A percentile compares a stretch with the other conserved stretches of the same genome.
These are phyloP conservation scores for Loxodes magnus DNA, from an alignment of 73 alveolate species.

Conservation along the genomic window DNA sequence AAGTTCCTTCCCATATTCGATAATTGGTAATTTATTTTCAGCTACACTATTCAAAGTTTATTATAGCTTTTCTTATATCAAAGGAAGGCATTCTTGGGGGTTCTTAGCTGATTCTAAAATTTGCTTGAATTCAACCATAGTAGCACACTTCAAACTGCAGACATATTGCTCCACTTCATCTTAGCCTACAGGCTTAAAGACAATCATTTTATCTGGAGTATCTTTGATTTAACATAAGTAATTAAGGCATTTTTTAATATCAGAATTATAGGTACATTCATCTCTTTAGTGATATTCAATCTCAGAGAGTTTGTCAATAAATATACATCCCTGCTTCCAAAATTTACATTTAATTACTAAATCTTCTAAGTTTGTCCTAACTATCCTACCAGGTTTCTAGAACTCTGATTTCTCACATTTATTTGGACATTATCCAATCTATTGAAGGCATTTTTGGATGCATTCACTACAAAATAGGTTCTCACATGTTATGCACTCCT, in stretches of 20 bases:
- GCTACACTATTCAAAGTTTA: neutral
- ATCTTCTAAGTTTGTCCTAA: constrained; percentile 9
- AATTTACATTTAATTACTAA: neutral
- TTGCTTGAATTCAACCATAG: constrained; percentile 4
- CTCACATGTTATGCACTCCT: constrained; percentile 11
- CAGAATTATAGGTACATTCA: constrained; percentile 13
- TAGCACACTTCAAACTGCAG: constrained; percentile 11
- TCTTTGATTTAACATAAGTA: constrained; percentile 1
- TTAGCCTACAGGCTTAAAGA: constrained; percentile 2
- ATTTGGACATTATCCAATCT: constrained; percentile 13
- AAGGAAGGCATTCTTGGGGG: constrained; percentile 2
- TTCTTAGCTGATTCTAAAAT: constrained; percentile 1
- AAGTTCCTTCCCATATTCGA: neutral
- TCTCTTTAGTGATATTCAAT: constrained; percentile 8
- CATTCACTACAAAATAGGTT: constrained; percentile 10
- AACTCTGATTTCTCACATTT: constrained; percentile 11
- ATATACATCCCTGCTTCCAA: constrained; percentile 2
- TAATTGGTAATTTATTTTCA: neutral
- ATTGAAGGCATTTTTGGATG: constrained; percentile 3
- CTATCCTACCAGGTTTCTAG: constrained; percentile 9
- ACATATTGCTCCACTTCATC: constrained; percentile 3
- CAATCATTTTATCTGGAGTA: constrained; percentile 8
- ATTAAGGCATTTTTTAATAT: constrained; percentile 10
- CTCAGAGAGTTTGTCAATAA: constrained; percentile 3
- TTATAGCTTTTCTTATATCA: neutral